A percentile compares a stretch with the other conserved stretches of the same genome.
phyloP scores from a whole-genome alignment of 2,329 filamentous ascomycete species.

The Colletotrichum endophyticum region DNA sequence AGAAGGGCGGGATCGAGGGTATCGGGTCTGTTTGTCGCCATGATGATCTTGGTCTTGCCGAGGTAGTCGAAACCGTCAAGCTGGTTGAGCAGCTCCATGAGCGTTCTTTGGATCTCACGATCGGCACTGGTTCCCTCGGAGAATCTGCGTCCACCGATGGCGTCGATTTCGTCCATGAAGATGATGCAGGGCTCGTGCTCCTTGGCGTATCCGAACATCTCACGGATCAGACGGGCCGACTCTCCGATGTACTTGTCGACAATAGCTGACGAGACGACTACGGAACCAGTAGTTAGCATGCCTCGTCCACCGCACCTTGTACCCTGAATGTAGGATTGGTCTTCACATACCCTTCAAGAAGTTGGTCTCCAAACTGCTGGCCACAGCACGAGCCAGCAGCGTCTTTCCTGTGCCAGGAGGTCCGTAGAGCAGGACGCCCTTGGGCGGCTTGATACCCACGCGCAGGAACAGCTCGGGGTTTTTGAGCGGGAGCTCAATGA shows the following conservation, averaged over 20 bases:
- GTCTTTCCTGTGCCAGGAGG: constrained; percentile 98
- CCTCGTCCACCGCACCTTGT: neutral
- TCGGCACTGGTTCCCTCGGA: constrained; percentile 97
- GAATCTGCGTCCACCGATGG: constrained; percentile 95
- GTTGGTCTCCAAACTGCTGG: constrained; percentile 96
- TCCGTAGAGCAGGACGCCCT: constrained; percentile 94
- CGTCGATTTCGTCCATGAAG: constrained; percentile 99
- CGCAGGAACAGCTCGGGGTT: constrained; percentile 97
- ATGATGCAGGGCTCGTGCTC: constrained; percentile 99
- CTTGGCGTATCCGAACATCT: constrained; percentile 99
- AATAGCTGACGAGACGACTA: constrained; percentile 97
- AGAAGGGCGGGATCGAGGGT: constrained; percentile 93
- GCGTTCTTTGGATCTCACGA: constrained; percentile 95
- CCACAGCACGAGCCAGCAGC: constrained; percentile 89
- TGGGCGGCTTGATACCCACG: constrained; percentile 98
- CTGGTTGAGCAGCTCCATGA: constrained; percentile 99
- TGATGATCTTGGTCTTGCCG: constrained; percentile 99
- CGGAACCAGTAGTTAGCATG: constrained; percentile 15
- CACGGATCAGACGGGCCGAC: constrained; percentile 93
- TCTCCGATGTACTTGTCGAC: constrained; percentile 99
- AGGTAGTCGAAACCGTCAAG: constrained; percentile 99
- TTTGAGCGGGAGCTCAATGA: constrained; percentile 97
- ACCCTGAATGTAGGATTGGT: neutral
- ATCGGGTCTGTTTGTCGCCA: constrained; percentile 98
- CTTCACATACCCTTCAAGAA: constrained; percentile 85